Evolutionary conservation across 495 filamentous ascomycete genomes (phyloP), one percentile per base, ranked within the genome.

Genomic region (Penicillium riverlandense): DNA sequence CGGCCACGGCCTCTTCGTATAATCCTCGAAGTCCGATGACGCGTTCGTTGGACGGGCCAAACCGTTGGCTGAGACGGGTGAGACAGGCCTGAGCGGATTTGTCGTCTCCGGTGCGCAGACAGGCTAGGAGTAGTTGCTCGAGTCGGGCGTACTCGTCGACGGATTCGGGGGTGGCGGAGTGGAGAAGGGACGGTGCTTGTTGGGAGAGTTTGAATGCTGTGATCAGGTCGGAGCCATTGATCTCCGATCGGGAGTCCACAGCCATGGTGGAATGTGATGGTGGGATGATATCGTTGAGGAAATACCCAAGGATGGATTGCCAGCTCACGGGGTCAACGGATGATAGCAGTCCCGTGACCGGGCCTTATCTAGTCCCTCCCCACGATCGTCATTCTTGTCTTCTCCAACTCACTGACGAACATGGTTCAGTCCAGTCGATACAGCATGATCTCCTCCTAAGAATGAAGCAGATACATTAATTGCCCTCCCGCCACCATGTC

Each of bases 81-180:
- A 97, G 79, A 55, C 85, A 90, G 45, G 71, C 50, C 41, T 78
- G 75, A 10, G 92, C 92, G 37, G 86, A 79, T 48, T 72, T 62
- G 49, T 95, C 86, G 57, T 97, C 87, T 12, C 87, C 84, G 7
- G 86, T 88, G 6, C 85, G 83, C n/a, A 97, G 73, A 57, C 84
- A 92, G 8, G 90, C 80, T 12, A 91, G 67, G 42, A 96, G 64
- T 22, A 96, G 76, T 58, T 91, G 88, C 63, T 97, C 92, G 57
- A 89, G 83, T n/a, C 67, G 72, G 4, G 74, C 71, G 86, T 90
- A 97, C 57, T 82, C 69, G 46, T 91, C 87, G 34, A 83, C 74
- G 1, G 82, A 80, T 54, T 95, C 89, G 29, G 72, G 50, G n/a
- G 72, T 59, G 35, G 74, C 65, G 36, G 60, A 70, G 40, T 67